These are phyloP conservation scores for Baorangia bicolor DNA, from an alignment of 768 basidiomycete genomes.

Conservation along the genomic window DNA sequence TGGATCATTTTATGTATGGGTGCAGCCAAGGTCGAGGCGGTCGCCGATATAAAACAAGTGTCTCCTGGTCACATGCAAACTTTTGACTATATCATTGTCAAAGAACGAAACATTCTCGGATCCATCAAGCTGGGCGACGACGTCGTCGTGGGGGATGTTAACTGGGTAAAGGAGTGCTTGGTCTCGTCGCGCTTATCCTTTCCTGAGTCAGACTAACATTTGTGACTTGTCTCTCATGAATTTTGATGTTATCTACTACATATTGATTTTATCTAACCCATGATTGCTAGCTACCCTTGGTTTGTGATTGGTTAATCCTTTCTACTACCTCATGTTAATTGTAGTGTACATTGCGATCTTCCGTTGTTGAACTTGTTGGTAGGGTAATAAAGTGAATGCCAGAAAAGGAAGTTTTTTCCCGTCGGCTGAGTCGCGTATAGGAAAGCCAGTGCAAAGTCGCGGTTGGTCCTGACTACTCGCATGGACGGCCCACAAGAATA, in stretches of 20 bases:
- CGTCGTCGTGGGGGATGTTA: conserved; percentile 49
- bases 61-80: conserved; percentile 21
- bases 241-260: neutral
- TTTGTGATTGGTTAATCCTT: neutral
- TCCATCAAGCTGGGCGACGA: conserved; percentile 27
- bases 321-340: neutral
- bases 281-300: neutral
- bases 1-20: conserved; percentile 80
- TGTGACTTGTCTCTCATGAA: neutral
- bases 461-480: conserved; percentile 17
- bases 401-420: conserved; percentile 22
- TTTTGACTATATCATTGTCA: conserved; percentile 66
- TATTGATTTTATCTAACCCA: conserved; percentile 4
- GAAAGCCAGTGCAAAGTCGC: neutral
- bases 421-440: neutral
- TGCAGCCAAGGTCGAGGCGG: conserved; percentile 66
- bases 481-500: conserved; percentile 50
- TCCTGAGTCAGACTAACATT: conserved; percentile 17
- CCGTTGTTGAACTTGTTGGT: too few species aligned
- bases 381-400: neutral
- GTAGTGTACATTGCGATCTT: conserved; percentile 3
- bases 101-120: conserved; percentile 36
- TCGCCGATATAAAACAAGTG: conserved; percentile 42
- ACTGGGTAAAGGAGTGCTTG: conserved; percentile 79
- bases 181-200: conserved; percentile 56